phyloP scores from a whole-genome alignment of 371 early-diverging fungal species.

The Mucor irregularis region DNA sequence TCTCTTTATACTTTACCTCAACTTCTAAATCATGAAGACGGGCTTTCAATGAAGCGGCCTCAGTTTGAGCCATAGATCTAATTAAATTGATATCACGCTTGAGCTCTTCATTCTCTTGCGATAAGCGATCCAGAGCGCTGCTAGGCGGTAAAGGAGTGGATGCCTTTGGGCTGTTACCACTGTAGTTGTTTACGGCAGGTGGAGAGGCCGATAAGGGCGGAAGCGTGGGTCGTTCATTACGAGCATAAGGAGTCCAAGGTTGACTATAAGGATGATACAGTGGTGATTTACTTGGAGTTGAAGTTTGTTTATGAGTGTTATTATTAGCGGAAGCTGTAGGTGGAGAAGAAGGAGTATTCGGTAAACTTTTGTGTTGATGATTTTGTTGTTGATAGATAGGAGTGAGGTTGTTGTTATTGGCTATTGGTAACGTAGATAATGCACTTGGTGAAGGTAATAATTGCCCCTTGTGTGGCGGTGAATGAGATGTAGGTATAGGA shows the following conservation, averaged over 20 bases:
- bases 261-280: constrained; percentile 17
- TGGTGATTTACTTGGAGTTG: not conserved
- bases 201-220: constrained; percentile 11
- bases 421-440: constrained; percentile 21
- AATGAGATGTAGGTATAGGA: constrained; percentile 2
- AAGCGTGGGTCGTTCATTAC: constrained; percentile 4
- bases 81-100: constrained; percentile 26
- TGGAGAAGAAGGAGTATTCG: constrained; percentile 24
- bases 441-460: constrained; percentile 31
- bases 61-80: constrained; percentile 21
- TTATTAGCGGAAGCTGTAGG: not conserved
- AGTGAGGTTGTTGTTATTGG: constrained; percentile 13
- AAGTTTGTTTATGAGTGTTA: not conserved
- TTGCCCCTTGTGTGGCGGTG: constrained; percentile 15
- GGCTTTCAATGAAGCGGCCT: constrained; percentile 14
- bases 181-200: constrained; percentile 11
- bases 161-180: not conserved
- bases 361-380: constrained; percentile 22
- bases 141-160: no score
- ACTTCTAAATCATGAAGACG: constrained; percentile 36
- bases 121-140: constrained; percentile 9
- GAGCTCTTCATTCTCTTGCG: constrained; percentile 25
- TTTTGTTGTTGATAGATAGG: constrained; percentile 25
- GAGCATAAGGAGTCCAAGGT: constrained; percentile 18
- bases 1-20: constrained; percentile 27